Evolutionary conservation across 2,329 filamentous ascomycete genomes (phyloP).

Genomic region (Beauveria brongniartii): DNA sequence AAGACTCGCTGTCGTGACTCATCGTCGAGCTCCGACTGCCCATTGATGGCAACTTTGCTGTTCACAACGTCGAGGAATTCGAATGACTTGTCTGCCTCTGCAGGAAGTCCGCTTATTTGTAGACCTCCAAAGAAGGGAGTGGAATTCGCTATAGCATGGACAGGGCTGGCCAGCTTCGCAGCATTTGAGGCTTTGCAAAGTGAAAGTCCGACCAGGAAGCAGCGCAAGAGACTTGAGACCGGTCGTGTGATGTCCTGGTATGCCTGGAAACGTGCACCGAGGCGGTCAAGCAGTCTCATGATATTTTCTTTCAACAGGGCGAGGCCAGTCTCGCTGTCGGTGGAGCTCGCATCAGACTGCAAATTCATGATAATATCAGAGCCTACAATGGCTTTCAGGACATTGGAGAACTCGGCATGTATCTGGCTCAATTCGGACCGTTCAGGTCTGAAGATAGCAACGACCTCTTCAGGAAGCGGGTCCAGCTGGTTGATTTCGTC

Average conservation of each 20-base stretch:
- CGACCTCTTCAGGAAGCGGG: constrained; percentile 53
- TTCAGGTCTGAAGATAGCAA: constrained; percentile 63
- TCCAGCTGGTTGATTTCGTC: constrained; percentile 57
- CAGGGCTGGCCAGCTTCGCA: constrained; percentile 31
- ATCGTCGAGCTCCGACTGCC: constrained; percentile 30
- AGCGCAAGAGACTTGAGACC: constrained; percentile 69
- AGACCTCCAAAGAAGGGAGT: constrained; percentile 50
- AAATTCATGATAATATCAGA: constrained; percentile 33
- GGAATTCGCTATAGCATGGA: constrained; percentile 32
- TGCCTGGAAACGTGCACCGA: constrained; percentile 61
- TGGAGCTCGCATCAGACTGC: constrained; percentile 17
- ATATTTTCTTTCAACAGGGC: constrained; percentile 49
- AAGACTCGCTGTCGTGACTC: constrained; percentile 48
- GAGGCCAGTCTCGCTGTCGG: constrained; percentile 29
- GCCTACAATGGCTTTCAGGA: constrained; percentile 57
- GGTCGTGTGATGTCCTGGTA: constrained; percentile 83
- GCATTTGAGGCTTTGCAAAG: constrained; percentile 41
- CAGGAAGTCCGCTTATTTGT: background rate
- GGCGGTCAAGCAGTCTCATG: constrained; percentile 59
- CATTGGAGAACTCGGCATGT: constrained; percentile 75
- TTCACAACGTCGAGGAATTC: constrained; percentile 44
- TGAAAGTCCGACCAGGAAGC: constrained; percentile 67
- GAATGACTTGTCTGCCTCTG: constrained; percentile 24
- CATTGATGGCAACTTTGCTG: constrained; percentile 39
- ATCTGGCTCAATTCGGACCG: constrained; percentile 60